Evolutionary conservation across 2,329 filamentous ascomycete genomes (phyloP).

Genomic region (Hirsutella thompsonii): DNA sequence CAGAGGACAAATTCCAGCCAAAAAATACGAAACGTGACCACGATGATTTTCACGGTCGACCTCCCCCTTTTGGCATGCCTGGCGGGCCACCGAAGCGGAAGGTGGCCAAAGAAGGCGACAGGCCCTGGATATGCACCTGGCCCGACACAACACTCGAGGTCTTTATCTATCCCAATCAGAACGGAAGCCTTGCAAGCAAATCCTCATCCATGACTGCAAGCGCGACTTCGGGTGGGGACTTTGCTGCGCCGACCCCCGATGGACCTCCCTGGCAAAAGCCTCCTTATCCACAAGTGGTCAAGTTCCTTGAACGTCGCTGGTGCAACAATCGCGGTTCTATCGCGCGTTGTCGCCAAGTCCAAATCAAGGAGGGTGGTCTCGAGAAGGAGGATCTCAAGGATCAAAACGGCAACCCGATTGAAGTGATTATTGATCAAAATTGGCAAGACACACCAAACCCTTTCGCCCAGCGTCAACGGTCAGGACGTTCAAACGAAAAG

Average conservation of each 20-base stretch:
- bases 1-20: slow-evolving; percentile 24
- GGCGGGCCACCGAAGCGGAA: slow-evolving; percentile 9
- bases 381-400: slow-evolving; percentile 22
- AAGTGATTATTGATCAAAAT: slow-evolving; percentile 30
- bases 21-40: slow-evolving; percentile 14
- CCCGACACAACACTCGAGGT: slow-evolving; percentile 40
- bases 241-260: slow-evolving; percentile 4
- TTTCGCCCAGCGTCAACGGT: slow-evolving; percentile 1
- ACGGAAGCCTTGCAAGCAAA: slow-evolving; percentile 22
- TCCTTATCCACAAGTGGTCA: slow-evolving; percentile 38
- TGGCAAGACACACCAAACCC: background rate
- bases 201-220: slow-evolving; percentile 1
- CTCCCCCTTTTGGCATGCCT: background rate
- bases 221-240: slow-evolving; percentile 5
- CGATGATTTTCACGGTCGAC: slow-evolving; percentile 4
- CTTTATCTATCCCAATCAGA: slow-evolving; percentile 43
- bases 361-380: slow-evolving; percentile 25
- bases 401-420: slow-evolving; percentile 23
- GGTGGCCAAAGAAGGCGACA: slow-evolving; percentile 31
- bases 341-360: slow-evolving; percentile 35
- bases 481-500: slow-evolving; percentile 2
- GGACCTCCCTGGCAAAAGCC: slow-evolving; percentile 11
- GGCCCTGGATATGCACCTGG: slow-evolving; percentile 47
- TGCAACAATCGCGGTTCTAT: slow-evolving; percentile 15
- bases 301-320: slow-evolving; percentile 40